phyloP scores from a whole-genome alignment of 2,329 filamentous ascomycete genomes.

The Gyromitra esculenta region DNA sequence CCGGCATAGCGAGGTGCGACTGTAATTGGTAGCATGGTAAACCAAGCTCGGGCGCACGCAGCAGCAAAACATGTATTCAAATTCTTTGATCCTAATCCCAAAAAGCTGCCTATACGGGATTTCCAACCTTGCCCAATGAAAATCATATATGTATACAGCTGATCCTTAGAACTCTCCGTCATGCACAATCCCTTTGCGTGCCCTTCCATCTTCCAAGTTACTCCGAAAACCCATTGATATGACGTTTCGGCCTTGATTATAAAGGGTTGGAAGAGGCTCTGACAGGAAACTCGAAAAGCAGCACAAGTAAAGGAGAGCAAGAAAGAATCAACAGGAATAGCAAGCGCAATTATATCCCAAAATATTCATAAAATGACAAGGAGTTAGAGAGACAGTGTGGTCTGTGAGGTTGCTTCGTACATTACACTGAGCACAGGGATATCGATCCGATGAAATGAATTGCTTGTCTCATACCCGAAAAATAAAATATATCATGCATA shows the following conservation, averaged over 20 bases:
- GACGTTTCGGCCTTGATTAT: not conserved
- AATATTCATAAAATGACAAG: not conserved
- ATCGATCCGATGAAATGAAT: constrained; percentile 20
- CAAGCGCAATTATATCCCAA: not conserved
- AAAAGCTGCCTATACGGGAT: not conserved
- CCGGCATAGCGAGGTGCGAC: no score
- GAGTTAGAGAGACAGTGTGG: not conserved
- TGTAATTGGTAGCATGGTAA: not conserved
- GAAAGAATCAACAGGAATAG: not conserved
- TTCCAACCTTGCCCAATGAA: not conserved
- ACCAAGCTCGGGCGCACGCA: not conserved
- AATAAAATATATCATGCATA: not conserved
- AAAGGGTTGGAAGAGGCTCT: constrained; percentile 2
- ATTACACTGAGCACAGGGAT: not conserved
- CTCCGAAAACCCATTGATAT: not conserved
- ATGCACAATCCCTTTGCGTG: not conserved
- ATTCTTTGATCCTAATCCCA: not conserved
- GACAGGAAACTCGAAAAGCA: not conserved
- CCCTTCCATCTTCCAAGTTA: no score
- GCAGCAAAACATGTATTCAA: not conserved
- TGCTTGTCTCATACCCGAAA: constrained; percentile 3
- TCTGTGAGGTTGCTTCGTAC: no score
- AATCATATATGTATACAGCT: not conserved
- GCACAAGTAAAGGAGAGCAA: not conserved
- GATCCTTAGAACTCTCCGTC: not conserved